Percentiles rank a stretch among this genome's conserved stretches.
Evolutionary conservation across 139 green algal species (phyloP).

Genomic region (Chlorella sp.): DNA sequence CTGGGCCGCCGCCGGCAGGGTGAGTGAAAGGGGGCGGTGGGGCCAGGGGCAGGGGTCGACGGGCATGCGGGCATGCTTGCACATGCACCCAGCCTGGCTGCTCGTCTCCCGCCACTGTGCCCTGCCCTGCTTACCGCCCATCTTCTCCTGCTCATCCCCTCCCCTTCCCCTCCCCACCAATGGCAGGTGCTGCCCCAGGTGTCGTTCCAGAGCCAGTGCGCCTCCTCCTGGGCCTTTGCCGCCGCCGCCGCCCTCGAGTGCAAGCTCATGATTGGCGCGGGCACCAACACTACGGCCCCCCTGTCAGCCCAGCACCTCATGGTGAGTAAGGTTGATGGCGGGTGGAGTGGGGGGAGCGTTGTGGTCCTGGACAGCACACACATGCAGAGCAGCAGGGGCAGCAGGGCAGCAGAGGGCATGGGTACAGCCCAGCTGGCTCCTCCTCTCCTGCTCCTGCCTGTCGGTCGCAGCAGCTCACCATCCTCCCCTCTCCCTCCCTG

Average conservation of each 20-base stretch:
- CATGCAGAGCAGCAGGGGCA: not conserved
- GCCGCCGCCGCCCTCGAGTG: slow-evolving; percentile 20
- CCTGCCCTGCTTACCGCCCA: no score
- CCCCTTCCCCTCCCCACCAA: no score
- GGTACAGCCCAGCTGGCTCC: not conserved
- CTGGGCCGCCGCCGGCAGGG: not conserved
- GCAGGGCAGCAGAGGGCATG: not conserved
- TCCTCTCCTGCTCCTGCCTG: not conserved
- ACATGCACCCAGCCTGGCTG: not conserved
- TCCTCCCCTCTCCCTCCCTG: not conserved
- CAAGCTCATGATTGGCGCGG: not conserved
- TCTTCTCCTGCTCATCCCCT: no score
- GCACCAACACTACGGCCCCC: not conserved
- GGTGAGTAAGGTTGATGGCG: not conserved
- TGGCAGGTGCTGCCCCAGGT: not conserved
- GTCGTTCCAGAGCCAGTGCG: not conserved
- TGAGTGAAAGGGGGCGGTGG: no score
- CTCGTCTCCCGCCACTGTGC: not conserved
- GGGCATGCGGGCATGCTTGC: no score
- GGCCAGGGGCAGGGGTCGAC: no score
- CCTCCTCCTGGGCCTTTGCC: slow-evolving; percentile 7
- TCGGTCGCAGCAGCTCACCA: not conserved
- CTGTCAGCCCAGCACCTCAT: slow-evolving; percentile 3
- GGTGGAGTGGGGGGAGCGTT: not conserved
- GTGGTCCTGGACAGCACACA: not conserved